phyloP scores from a whole-genome alignment of 805 yeast genomes.

The Yarrowia sp. region DNA sequence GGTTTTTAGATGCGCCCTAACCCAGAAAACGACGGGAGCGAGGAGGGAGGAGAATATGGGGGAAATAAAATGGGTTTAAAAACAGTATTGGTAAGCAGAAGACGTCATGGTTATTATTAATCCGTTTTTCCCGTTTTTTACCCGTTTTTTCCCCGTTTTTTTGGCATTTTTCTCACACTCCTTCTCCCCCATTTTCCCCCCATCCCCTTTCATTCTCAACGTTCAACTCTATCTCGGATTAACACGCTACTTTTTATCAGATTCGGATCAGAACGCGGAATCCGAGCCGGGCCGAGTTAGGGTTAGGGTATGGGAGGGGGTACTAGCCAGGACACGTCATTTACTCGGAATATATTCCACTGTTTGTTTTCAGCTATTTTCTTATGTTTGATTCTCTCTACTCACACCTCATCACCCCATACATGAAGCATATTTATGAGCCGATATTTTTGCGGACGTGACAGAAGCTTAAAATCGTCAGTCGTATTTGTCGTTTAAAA shows the following conservation, averaged over 20 bases:
- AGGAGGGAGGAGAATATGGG: background rate
- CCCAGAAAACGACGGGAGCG: constrained; percentile 6
- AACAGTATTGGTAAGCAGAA: no score
- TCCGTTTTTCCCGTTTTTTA: background rate
- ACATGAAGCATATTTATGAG: constrained; percentile 15
- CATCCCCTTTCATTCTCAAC: background rate
- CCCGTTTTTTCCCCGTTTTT: background rate
- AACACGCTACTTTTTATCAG: constrained; percentile 11
- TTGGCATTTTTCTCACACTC: background rate
- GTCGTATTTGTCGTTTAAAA: constrained; percentile 4
- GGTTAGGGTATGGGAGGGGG: background rate
- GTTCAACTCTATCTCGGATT: constrained; percentile 3
- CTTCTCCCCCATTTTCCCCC: background rate
- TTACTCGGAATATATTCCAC: no score
- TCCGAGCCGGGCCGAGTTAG: background rate
- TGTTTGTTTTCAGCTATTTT: background rate
- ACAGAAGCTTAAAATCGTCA: background rate
- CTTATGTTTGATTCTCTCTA: background rate
- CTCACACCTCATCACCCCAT: constrained; percentile 22
- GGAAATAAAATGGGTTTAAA: no score
- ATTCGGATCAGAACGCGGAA: background rate
- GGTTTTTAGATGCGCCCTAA: no score
- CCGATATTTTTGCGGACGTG: constrained; percentile 22
- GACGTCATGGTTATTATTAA: no score
- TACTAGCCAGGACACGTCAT: no score